These are phyloP conservation scores for Plasmodium gaboni DNA, from an alignment of 169 alveolate species.

Conservation along the genomic window DNA sequence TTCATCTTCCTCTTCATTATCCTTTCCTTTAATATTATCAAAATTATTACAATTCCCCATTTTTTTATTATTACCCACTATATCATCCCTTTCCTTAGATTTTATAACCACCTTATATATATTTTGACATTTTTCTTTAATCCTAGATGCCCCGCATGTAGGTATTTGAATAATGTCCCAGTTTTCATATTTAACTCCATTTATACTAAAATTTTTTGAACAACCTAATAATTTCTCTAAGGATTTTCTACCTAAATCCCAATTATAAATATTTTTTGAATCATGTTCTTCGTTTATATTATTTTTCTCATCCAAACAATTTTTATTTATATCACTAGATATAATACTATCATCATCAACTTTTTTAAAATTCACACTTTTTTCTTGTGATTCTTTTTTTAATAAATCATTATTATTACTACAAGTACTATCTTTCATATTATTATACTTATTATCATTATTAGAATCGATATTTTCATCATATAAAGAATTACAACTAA, in stretches of 20 bases:
- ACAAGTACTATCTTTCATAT: too few relatives aligned
- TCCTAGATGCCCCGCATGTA: slow-evolving; percentile 79
- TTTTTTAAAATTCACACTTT: too few relatives aligned
- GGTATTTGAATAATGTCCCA: slow-evolving; percentile 79
- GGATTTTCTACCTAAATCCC: slow-evolving; percentile 33
- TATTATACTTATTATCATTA: too few relatives aligned
- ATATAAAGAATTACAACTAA: too few relatives aligned
- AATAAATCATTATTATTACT: too few relatives aligned
- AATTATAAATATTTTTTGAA: neutral
- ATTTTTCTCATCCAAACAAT: neutral
- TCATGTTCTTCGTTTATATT: slow-evolving; percentile 1
- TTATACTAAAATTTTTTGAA: slow-evolving; percentile 42
- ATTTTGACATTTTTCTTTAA: slow-evolving; percentile 78
- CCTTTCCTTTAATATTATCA: too few relatives aligned
- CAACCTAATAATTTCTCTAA: slow-evolving; percentile 15
- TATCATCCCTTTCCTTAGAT: slow-evolving; percentile 11
- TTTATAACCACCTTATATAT: slow-evolving; percentile 73
- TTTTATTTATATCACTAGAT: slow-evolving; percentile 30
- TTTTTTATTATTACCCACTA: neutral
- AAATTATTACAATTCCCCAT: too few relatives aligned
- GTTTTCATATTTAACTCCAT: slow-evolving; percentile 76
- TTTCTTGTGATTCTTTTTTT: too few relatives aligned
- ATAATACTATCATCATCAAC: neutral
- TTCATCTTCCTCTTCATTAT: neutral
- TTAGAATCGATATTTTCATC: too few relatives aligned